Conservation (phyloP, 768 basidiomycete species). For the Suillus ampliporus region DNA sequence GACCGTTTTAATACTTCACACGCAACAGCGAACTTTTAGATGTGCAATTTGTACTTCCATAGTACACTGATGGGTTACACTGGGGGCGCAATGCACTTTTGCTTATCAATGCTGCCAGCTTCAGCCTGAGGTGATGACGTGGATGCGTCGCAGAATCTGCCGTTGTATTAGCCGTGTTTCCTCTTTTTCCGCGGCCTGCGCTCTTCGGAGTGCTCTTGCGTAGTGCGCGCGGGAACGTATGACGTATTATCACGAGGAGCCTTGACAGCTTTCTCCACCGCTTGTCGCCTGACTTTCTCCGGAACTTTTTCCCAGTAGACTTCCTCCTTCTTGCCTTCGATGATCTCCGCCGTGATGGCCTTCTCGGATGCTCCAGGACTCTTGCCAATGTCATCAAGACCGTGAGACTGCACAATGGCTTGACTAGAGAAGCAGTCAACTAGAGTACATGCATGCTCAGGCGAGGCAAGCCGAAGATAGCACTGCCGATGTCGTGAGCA, state of each 20-base stretch:
- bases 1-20: background rate
- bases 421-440: constrained; percentile 48
- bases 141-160: background rate
- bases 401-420: constrained; percentile 48
- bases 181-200: constrained; percentile 23
- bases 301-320: constrained; percentile 85
- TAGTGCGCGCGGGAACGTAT: background rate
- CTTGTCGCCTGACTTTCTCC: constrained; percentile 67
- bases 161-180: constrained; percentile 8
- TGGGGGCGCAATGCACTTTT: background rate
- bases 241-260: background rate
- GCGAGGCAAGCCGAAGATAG: constrained; percentile 67
- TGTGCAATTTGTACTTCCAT: background rate
- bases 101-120: background rate
- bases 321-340: constrained; percentile 66
- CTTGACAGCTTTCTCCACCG: constrained; percentile 53
- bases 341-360: constrained; percentile 56
- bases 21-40: background rate
- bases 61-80: background rate
- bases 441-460: constrained; percentile 51
- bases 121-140: background rate
- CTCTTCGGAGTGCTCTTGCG: background rate
- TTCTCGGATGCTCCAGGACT: constrained; percentile 21
- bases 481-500: constrained; percentile 52
- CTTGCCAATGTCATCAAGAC: constrained; percentile 60